Base-by-base conservation (phyloP, 495 filamentous ascomycete genomes). In the Lepraria neglecta region DNA sequence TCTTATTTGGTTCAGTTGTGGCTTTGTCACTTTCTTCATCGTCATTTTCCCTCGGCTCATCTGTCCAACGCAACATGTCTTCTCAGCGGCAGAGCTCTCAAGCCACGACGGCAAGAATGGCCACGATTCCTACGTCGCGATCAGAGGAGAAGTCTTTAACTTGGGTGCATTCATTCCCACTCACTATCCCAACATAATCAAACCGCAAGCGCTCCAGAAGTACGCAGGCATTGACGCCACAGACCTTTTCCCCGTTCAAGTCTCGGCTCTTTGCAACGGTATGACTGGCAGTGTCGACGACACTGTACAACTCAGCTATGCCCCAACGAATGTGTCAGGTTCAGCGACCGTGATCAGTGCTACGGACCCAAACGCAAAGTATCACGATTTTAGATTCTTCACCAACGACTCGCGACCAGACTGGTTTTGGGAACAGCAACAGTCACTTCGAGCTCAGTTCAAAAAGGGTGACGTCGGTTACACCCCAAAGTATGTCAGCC, bases 361-460 rank as follows among this genome's bases (percentile, higher is more conserved):
- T 33, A 78, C 80, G 44, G 95, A 97, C 68, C 66, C 72, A 46
- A 95, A 96, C 67, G 69, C 83, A 15, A 78, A 80, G 61, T 99
- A 92, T 69, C 94, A 99, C 68, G 94, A 99, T 72, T 99, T 97
- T 83, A 85, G 94, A 62, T 83, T 78, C 68, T 89, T 84, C 69
- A 89, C 82, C 40, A 88, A 90, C 61, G 88, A 95, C 71, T 86
- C 80, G 48, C 86, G 91, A 6, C 84, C 86, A 3, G 90, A 95
- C 70, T 99, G 94, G 94, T 96, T 89, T 75, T 84, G 77, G 53
- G 89, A 97, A 72, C 85, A 89, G 72, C 88, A 96, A 81, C 78
- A 83, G 51, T 77, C 83, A 66, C 77, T 99, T 50, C 85, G 84
- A 65, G 70, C 81, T 24, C 86, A 83, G 62, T 97, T 88, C 78